Evolutionary conservation across 441 rosid genomes (phyloP), one percentile per base, ranked within the genome.

Genomic region (Eruca vesicaria): DNA sequence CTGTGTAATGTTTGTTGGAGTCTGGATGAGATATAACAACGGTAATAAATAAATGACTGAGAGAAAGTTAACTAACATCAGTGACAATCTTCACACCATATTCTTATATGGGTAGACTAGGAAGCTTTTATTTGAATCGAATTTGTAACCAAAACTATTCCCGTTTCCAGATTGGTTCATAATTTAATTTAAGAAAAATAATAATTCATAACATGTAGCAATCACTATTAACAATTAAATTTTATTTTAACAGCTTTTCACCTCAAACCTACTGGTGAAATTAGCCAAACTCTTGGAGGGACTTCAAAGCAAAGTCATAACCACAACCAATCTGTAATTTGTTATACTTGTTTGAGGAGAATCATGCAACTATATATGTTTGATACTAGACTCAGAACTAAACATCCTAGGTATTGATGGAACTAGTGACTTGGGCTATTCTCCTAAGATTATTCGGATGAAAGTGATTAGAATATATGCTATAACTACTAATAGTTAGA

Each of bases 281-380:
- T 65, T 65, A 65, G 59, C 59, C 35, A 58, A 66, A 74, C 60
- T 74, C 20, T 74, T 66, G 53, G 21, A 66, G 48, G 61, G 38
- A 10, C 66, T 74, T 66, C 33, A 45, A 74, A 74, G 78, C 72
- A 58, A 74, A 20, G 52, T 31, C 32, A 59, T 56, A 66, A 58
- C 72, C 29, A 74, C 52, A 45, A 45, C 9, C 6, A 19, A 33
- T 10, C 16, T 6, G 18, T 2, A 71, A 19, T 35, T 29, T 3
- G 26, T 38, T 28, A 20, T 6, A 12, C 31, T n/a, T 64, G 57
- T 23, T 64, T 38, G 6, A 9, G 45, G 23, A 64, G 56, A 28
- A 28, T 18, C 48, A 28, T 64, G 66, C 66, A 56, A 26, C 32
- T 16, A 23, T 23, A 23, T 23, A 19, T 65, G 48, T 38, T 29